Evolutionary conservation across 176 grass and related monocot genomes (phyloP), one percentile per base, ranked within the genome.

Genomic region (Cymbopogon citratus): DNA sequence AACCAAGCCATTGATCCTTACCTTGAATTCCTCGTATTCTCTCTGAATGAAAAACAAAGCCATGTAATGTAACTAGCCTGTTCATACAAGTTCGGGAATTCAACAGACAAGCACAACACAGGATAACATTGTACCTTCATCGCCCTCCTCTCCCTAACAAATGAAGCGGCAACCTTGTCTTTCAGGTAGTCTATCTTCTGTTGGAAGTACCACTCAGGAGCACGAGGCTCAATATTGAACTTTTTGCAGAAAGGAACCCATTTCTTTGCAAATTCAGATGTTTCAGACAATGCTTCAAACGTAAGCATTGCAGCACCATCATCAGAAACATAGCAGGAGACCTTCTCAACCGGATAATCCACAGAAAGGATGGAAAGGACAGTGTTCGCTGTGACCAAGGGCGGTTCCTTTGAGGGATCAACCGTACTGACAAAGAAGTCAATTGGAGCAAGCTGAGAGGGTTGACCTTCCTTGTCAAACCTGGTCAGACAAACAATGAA

Each of bases 271-370:
- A 98, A 98, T 85, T 98, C 95, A 66, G 92, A 98, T 78, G 95
- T 98, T 89, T 92, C 95, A 23, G 90, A 98, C 62, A 98, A 69
- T 79, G 88, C 95, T 83, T 98, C 95, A 45, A 92, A 94, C 21
- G 92, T 98, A 25, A 98, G 86, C 95, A 98, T 94, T 27, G 92
- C 95, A 76, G 90, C 95, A 89, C 92, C 95, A 91, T 98, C 92
- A 84, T 98, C 94, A 91, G 94, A 98, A 43, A 98, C 92, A 87
- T 98, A 97, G 81, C 95, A 98, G 76, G 95, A 98, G 39, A 94
- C 69, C 78, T 94, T 98, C 15, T 94, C 90, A 62, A 98, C 84
- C 0, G 92, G 95, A 82, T 94, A 98, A 81, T 94, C 92, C 39
- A 97, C 92, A 18, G 94, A 78, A 63, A 97, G 90, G 66, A 94